Evolutionary conservation across 768 basidiomycete genomes (phyloP), one percentile per base, ranked within the genome.

Genomic region (Termitomyces sp.): DNA sequence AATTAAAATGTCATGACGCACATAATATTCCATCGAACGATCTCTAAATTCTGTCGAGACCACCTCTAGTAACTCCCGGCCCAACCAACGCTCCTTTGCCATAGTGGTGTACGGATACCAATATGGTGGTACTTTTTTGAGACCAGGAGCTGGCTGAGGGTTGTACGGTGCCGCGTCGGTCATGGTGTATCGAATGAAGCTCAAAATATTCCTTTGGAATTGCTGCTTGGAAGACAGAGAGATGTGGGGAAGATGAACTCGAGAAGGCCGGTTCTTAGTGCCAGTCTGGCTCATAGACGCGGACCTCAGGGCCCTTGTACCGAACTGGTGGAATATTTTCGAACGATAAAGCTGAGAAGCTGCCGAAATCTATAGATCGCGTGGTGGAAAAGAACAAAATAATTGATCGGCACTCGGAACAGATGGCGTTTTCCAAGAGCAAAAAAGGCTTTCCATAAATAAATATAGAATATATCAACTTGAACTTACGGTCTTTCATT

Each of bases 11-110:
- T 43, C 9, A 17, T 37, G 42, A 83, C 93, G 70, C 74, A 96
- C 94, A 81, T 98, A 97, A 72, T 96, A 98, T 68, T 98, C 95
- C 81, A 95, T 88, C 14, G 89, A 92, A 53, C 95, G 82, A 77
- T 97, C 95, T 57, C 95, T 80, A 70, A 96, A 98, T 72, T 98
- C 95, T 0, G 94, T 96, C 0, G 91, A 93, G 15, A 98, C 89
- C 43, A 97, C 88, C 73, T 98, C 95, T 29, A 98, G 74, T 42
- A 97, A 80, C 72, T 94, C 90, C 51, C 95, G 80, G 38, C 90
- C 88, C 42, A 93, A 79, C 94, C 95, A 97, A 34, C 95, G 83
- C 56, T 87, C 83, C 72, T 98, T 98, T 25, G 94, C 93, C 86
- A 89, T 95, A 0, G 94, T 96, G 9, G 87, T 91, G 70, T 95